Conservation (phyloP, 1,284 basidiomycete genomes). For the Meira miltonrushii region DNA sequence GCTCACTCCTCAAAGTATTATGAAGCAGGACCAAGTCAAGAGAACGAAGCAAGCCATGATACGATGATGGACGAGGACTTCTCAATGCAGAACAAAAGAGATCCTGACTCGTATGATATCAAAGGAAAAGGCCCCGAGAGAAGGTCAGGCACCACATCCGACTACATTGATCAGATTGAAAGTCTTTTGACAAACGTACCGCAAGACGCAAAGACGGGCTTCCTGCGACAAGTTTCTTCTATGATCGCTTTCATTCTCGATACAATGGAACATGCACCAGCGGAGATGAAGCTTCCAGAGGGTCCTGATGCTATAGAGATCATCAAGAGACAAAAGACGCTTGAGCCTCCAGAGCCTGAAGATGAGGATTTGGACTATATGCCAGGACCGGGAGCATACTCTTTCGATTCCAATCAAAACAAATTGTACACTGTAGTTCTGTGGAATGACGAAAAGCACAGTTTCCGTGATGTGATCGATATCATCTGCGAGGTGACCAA, state of each 20-base stretch:
- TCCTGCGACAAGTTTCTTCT: conserved; percentile 69
- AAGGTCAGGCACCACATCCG: neutral
- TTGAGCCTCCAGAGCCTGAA: conserved; percentile 60
- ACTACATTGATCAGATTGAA: conserved; percentile 7
- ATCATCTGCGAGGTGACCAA: conserved; percentile 52
- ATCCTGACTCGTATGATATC: neutral
- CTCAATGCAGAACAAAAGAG: neutral
- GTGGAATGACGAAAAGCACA: conserved; percentile 98
- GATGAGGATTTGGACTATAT: neutral
- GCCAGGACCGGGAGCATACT: neutral
- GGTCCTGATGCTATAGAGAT: conserved; percentile 59
- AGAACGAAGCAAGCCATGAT: neutral
- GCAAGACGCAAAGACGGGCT: conserved; percentile 63
- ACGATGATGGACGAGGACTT: neutral
- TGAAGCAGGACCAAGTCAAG: neutral
- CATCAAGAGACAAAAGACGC: conserved; percentile 66
- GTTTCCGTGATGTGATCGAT: conserved; percentile 79
- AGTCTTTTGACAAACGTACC: conserved; percentile 36
- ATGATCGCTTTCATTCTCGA: conserved; percentile 79
- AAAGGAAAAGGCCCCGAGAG: conserved; percentile 6
- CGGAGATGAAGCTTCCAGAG: conserved; percentile 62
- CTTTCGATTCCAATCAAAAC: conserved; percentile 11
- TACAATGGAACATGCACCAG: conserved; percentile 76
- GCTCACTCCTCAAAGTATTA: neutral
- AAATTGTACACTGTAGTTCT: conserved; percentile 72